These are phyloP conservation scores for Nemania bipapillata DNA, from an alignment of 2,329 filamentous ascomycete species.

Conservation along the genomic window DNA sequence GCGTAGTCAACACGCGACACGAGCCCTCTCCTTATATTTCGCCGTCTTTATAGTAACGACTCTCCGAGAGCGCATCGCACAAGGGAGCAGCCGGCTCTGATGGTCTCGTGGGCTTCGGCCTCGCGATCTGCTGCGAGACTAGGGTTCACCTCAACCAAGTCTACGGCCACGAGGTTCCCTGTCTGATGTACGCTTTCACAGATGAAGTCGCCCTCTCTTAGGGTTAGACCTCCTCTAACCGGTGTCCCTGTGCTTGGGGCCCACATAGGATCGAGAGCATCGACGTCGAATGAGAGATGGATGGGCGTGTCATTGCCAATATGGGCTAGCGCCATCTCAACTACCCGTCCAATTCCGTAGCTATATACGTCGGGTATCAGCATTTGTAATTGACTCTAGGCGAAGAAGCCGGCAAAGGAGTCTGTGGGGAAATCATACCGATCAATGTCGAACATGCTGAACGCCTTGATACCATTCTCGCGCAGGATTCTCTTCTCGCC, in stretches of 20 bases:
- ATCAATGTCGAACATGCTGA: constrained; percentile 98
- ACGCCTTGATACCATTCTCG: constrained; percentile 91
- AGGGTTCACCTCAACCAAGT: constrained; percentile 85
- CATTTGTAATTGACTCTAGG: background rate
- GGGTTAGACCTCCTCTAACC: constrained; percentile 89
- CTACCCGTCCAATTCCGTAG: constrained; percentile 91
- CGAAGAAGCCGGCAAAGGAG: background rate
- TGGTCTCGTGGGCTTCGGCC: constrained; percentile 81
- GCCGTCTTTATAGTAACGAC: constrained; percentile 74
- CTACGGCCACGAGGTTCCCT: constrained; percentile 80
- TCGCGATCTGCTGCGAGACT: constrained; percentile 70
- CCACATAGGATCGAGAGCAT: constrained; percentile 95
- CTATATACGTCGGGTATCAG: constrained; percentile 57
- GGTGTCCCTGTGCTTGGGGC: constrained; percentile 95
- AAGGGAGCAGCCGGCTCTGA: constrained; percentile 88
- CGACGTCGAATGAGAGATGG: constrained; percentile 96
- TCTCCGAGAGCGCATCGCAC: constrained; percentile 93
- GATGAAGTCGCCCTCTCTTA: constrained; percentile 97
- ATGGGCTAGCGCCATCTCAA: constrained; percentile 98
- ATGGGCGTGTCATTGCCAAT: constrained; percentile 95
- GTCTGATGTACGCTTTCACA: constrained; percentile 87
- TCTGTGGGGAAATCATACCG: constrained; percentile 62
- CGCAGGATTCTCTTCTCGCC: constrained; percentile 92
- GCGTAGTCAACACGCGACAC: background rate
- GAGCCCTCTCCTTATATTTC: background rate